These are phyloP conservation scores for Thinopyrum obtusiflorum DNA, from an alignment of 202 grass and related monocot species.

Conservation along the genomic window DNA sequence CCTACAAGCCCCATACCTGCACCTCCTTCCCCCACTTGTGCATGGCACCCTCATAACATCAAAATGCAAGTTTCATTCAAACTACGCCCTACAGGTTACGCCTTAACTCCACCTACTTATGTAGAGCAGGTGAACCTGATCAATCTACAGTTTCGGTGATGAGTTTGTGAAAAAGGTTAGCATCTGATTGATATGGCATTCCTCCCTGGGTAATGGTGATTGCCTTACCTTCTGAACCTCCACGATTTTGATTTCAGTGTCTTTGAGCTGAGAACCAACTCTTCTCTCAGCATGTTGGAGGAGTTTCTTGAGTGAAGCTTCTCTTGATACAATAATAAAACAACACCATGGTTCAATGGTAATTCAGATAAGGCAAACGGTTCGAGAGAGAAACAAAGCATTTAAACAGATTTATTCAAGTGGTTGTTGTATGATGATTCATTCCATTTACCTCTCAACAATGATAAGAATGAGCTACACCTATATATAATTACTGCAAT, in stretches of 20 bases:
- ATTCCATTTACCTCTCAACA: not conserved
- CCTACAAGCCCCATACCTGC: too few relatives aligned
- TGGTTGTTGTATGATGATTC: not conserved
- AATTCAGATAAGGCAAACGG: not conserved
- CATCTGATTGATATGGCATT: not conserved
- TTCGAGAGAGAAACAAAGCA: not conserved
- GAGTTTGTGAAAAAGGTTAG: not conserved
- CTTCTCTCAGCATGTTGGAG: conserved; percentile 60
- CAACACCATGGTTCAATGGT: conserved; percentile 3
- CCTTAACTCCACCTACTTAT: too few relatives aligned
- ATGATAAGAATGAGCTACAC: not conserved
- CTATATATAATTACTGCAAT: too few relatives aligned
- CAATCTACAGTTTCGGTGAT: too few relatives aligned
- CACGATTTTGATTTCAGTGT: conserved; percentile 70
- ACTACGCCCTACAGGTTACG: too few relatives aligned
- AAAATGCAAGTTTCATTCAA: too few relatives aligned
- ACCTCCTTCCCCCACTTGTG: too few relatives aligned
- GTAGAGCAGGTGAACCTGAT: too few relatives aligned
- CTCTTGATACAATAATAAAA: too few relatives aligned
- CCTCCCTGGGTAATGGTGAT: not conserved
- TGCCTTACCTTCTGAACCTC: conserved; percentile 65
- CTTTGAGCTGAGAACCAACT: conserved; percentile 54
- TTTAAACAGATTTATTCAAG: not conserved
- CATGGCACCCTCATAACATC: too few relatives aligned
- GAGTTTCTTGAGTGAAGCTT: conserved; percentile 38